Base-by-base conservation (phyloP, 805 yeast species). In the Metschnikowia colocasiae region DNA sequence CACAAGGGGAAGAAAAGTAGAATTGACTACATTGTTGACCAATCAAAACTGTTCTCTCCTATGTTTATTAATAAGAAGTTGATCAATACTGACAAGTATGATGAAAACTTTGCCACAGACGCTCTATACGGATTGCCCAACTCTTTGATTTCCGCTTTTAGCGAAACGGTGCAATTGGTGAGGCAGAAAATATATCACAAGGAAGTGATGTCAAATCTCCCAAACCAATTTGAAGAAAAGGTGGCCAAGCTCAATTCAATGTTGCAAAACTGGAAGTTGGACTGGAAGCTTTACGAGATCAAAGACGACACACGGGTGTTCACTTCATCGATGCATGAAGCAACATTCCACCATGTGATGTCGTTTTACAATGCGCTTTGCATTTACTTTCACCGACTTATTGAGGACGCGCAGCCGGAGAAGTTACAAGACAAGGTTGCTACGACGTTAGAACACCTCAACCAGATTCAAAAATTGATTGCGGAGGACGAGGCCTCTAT, bases 71-170 rank as follows among this genome's bases (percentile, higher is more conserved):
- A 73, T 55, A 71, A 69, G 51, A 69, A 68, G 53, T 59, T 71
- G 45, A 69, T 72, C 47, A 73, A 71, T 48, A 68, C 75, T 25
- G 79, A 76, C 55, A 66, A 75, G 31, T 78, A 78, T 47, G 80
- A 78, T 57, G 79, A 80, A 51, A 73, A 78, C 45, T 73, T 84
- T 51, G 82, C 90, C 7, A 83, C 91, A 1, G 95, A 86, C 62
- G 87, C 91, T 0, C 69, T 88, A 42, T 88, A 87, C 61, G 96
- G 96, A 0, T 68, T 89, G 47, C 96, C 96, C 6, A 87, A 86
- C 58, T 85, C 95, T 2, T 68, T 89, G 36, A 83, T 87, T 46
- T 57, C 82, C 19, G 66, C 88, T 45, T 87, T 89, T 64, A 78
- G 85, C 48, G 87, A 85, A 52, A 82, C 86, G 13, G 88, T 85